Conservation (phyloP, 2,329 filamentous ascomycete genomes). For the Trichoderma arundinaceum region DNA sequence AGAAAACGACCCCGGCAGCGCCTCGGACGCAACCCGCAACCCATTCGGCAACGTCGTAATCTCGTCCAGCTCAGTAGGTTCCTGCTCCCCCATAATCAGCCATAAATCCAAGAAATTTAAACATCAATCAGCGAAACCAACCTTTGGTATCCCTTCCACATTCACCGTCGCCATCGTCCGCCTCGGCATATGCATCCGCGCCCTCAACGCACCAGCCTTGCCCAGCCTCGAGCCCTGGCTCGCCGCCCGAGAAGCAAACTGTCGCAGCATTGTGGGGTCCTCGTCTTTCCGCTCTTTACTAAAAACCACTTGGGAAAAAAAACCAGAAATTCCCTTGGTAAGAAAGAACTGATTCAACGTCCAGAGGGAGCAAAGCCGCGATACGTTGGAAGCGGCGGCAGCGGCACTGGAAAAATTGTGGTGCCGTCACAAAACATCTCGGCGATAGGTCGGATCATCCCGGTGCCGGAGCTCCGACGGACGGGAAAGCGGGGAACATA, state of each 20-base stretch:
- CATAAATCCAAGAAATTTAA: background rate
- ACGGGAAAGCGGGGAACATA: background rate
- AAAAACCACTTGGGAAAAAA: background rate
- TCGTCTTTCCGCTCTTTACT: background rate
- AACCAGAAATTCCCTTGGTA: background rate
- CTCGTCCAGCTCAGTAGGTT: slow-evolving; percentile 84
- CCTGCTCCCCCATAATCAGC: slow-evolving; percentile 45
- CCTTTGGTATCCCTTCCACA: slow-evolving; percentile 47
- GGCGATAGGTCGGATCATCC: slow-evolving; percentile 37
- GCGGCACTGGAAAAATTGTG: slow-evolving; percentile 19
- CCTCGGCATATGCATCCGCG: slow-evolving; percentile 34
- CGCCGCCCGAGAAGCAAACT: slow-evolving; percentile 41
- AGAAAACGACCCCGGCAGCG: slow-evolving; percentile 90
- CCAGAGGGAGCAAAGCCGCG: background rate
- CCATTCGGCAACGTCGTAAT: slow-evolving; percentile 92
- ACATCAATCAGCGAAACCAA: slow-evolving; percentile 20
- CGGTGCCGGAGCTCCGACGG: slow-evolving; percentile 32
- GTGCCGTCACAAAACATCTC: slow-evolving; percentile 30
- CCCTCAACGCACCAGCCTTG: slow-evolving; percentile 28
- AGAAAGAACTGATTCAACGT: too few species aligned
- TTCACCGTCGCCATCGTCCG: slow-evolving; percentile 44
- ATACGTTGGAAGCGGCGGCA: background rate
- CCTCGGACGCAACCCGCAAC: slow-evolving; percentile 91
- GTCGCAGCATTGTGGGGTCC: slow-evolving; percentile 44
- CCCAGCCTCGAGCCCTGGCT: slow-evolving; percentile 37